Conservation (phyloP, 2,329 filamentous ascomycete genomes). For the Diplocarpon mali region DNA sequence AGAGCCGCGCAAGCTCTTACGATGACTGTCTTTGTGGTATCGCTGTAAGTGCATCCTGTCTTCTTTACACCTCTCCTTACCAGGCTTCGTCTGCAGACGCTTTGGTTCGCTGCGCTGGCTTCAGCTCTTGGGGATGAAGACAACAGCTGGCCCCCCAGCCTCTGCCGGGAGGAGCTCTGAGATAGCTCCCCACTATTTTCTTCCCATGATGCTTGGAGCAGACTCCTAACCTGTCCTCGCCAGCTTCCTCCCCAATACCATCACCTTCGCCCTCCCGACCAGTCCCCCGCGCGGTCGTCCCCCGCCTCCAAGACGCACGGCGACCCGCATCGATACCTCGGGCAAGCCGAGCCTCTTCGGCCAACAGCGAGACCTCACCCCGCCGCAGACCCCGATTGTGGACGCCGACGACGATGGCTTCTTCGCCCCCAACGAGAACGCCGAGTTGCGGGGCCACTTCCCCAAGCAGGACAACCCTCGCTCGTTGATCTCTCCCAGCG, state of each 20-base stretch:
- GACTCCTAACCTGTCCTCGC: constrained; percentile 8
- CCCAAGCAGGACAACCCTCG: constrained; percentile 36
- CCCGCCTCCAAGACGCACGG: constrained; percentile 25
- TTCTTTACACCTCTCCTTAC: background rate
- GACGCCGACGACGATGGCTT: constrained; percentile 33
- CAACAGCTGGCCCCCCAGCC: constrained; percentile 1
- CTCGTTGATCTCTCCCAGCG: constrained; percentile 52
- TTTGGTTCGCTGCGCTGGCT: background rate
- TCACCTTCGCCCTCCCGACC: constrained; percentile 66
- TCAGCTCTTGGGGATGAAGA: background rate
- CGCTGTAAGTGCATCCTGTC: constrained; percentile 37
- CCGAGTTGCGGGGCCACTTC: constrained; percentile 41
- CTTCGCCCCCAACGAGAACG: constrained; percentile 47
- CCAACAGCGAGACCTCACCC: constrained; percentile 23
- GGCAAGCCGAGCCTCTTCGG: constrained; percentile 32
- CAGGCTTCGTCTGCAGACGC: background rate
- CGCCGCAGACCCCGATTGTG: constrained; percentile 27
- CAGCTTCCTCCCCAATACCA: constrained; percentile 85
- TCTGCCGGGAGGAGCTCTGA: background rate
- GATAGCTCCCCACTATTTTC: background rate
- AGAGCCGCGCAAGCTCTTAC: constrained; percentile 11
- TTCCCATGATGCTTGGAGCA: background rate
- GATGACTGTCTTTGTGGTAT: constrained; percentile 51
- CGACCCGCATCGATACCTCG: constrained; percentile 45
- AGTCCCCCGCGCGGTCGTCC: constrained; percentile 30